Base-by-base conservation (phyloP, 2,329 filamentous ascomycete species). In the Chalaropsis ovoidea region DNA sequence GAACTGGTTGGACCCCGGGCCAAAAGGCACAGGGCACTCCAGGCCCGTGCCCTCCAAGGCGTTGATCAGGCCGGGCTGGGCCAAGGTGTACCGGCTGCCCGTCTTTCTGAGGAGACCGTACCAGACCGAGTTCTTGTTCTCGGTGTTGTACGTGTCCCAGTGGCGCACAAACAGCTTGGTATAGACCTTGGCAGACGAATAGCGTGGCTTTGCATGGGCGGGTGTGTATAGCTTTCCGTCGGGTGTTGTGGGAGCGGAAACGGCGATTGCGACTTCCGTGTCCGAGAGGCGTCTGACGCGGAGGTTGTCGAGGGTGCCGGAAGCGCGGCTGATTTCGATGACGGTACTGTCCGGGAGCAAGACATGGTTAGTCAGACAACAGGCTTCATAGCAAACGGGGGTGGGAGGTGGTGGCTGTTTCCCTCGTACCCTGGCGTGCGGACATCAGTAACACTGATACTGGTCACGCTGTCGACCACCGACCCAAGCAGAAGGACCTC, bases 1-100 rank as follows among this genome's bases (percentile, higher is more conserved):
- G 71, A 92, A 96, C 74, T 95, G 87, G n/a, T 84, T 82, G 0
- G 84, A 77, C 22, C 88, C 89, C 2, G 91, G 91, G 71, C 95
- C 95, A 0, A 89, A 87, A 61, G 82, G 85, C 19, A 91, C 84
- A 0, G 88, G 92, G 62, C 78, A 86, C 71, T 84, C 86, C 35
- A 88, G 78, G 19, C 74, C 70, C 0, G 81, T 84, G 17, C 79
- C 82, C 13, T 80, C 79, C 49, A 93, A 77, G 1, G 86, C 82
- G 71, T 92, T 92, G 65, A 76, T 79, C 56, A 90, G 75, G 0
- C 78, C 76, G 1, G 74, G 72, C 2, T 73, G 70, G 56, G 77
- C 75, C 17, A 84, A 74, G 31, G 71, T 72, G 72, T 77, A 82
- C 27, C 27, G 24, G 52, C n/a, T 19, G 24, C 27, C 52, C 1